A percentile compares a stretch with the other conserved stretches of the same genome.
These are phyloP conservation scores for Xerocomellus dryophilus DNA, from an alignment of 768 basidiomycete species.

Conservation along the genomic window DNA sequence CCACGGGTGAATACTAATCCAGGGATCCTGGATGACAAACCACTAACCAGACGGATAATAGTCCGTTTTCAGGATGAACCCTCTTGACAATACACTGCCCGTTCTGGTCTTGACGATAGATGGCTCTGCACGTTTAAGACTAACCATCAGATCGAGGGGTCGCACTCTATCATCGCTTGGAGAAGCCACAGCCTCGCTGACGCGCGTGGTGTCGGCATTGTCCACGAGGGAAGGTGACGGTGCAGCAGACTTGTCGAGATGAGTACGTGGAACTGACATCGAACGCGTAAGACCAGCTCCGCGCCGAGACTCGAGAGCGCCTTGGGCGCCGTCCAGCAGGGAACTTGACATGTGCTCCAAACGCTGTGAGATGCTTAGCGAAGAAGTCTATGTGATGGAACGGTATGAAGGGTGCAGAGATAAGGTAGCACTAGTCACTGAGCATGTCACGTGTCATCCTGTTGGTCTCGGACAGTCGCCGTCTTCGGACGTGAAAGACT, in stretches of 20 bases:
- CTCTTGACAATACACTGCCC: slow-evolving; percentile 81
- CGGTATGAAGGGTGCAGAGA: background rate
- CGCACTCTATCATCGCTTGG: slow-evolving; percentile 9
- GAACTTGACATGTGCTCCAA: background rate
- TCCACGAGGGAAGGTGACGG: slow-evolving; percentile 1
- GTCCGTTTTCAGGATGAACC: slow-evolving; percentile 95
- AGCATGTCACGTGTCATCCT: slow-evolving; percentile 11
- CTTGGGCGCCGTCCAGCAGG: background rate
- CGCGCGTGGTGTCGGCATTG: slow-evolving; percentile 5
- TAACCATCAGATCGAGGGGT: slow-evolving; percentile 59
- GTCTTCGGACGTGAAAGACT: background rate
- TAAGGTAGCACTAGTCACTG: too few relatives aligned
- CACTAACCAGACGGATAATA: slow-evolving; percentile 70
- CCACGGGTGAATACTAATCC: slow-evolving; percentile 2
- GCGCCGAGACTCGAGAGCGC: background rate
- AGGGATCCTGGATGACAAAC: background rate
- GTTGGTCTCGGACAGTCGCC: background rate
- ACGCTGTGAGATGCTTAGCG: background rate
- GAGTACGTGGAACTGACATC: slow-evolving; percentile 9
- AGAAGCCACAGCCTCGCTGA: slow-evolving; percentile 1
- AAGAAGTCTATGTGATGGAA: background rate
- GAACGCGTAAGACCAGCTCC: background rate
- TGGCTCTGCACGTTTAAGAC: slow-evolving; percentile 62
- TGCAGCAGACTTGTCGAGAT: slow-evolving; percentile 4
- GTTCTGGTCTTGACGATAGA: slow-evolving; percentile 79